Evolutionary conservation across 2,329 filamentous ascomycete species (phyloP).

Genomic region (Nectriaceae sp.): DNA sequence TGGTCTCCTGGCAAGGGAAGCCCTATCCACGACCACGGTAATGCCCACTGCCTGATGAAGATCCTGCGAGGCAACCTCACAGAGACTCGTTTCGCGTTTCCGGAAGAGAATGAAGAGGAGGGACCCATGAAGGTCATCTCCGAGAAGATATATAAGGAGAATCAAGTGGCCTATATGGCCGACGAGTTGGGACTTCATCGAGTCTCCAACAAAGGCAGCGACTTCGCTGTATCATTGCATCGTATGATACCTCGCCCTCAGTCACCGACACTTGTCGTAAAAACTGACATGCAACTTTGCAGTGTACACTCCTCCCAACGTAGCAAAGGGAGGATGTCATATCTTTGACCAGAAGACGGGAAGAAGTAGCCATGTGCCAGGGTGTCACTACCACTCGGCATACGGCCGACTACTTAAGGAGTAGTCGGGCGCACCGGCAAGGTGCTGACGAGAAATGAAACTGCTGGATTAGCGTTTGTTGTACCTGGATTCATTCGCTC

Average conservation of each 20-base stretch:
- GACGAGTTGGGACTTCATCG: constrained; percentile 86
- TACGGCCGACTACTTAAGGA: constrained; percentile 54
- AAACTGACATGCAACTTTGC: constrained; percentile 33
- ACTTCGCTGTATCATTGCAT: constrained; percentile 84
- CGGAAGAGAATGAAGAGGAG: constrained; percentile 48
- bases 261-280: constrained; percentile 31
- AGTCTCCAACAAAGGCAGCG: constrained; percentile 73
- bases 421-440: constrained; percentile 13
- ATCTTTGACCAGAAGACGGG: constrained; percentile 80
- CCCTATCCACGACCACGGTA: constrained; percentile 85
- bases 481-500: constrained; percentile 5
- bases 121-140: constrained; percentile 65
- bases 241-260: constrained; percentile 43
- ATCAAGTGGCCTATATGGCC: constrained; percentile 87
- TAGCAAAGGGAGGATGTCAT: constrained; percentile 78
- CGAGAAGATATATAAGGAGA: constrained; percentile 67
- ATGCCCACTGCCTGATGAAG: constrained; percentile 93
- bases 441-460: constrained; percentile 22
- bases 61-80: constrained; percentile 76
- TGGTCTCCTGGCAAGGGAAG: constrained; percentile 85
- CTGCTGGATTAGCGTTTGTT: constrained; percentile 19
- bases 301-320: constrained; percentile 88
- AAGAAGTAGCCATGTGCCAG: constrained; percentile 68
- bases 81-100: constrained; percentile 81
- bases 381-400: constrained; percentile 71